A percentile compares a stretch with the other conserved stretches of the same genome.
These are phyloP conservation scores for Neltuma alba DNA, from an alignment of 306 rosid genomes.

Conservation along the genomic window DNA sequence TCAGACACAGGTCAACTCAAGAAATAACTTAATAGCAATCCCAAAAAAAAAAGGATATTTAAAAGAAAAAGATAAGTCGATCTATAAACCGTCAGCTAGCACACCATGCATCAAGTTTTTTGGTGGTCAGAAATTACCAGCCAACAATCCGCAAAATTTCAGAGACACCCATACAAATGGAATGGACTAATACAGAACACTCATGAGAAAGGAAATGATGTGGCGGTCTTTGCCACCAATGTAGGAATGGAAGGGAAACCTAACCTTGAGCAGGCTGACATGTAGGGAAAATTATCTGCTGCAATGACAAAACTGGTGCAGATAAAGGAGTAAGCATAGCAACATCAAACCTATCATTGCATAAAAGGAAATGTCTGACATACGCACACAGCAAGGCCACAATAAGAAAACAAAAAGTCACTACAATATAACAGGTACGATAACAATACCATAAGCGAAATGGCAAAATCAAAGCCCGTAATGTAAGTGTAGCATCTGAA, in stretches of 20 bases:
- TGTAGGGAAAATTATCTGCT: conserved; percentile 67
- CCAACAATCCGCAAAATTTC: conserved; percentile 18
- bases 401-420: not conserved
- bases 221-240: not conserved
- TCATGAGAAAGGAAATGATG: conserved; percentile 25
- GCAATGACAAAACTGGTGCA: conserved; percentile 89
- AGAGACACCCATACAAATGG: conserved; percentile 12
- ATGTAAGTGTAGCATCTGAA: conserved; percentile 85
- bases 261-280: conserved; percentile 57
- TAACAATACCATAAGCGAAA: conserved; percentile 73
- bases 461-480: conserved; percentile 88
- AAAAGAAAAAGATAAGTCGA: conserved; percentile 9
- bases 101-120: conserved; percentile 21
- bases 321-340: conserved; percentile 70
- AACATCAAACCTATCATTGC: conserved; percentile 75
- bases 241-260: conserved; percentile 34
- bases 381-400: not conserved
- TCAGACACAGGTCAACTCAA: not conserved
- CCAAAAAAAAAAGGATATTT: not conserved
- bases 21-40: not conserved
- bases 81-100: conserved; percentile 17
- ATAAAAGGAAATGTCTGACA: conserved; percentile 24
- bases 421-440: conserved; percentile 24
- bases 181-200: conserved; percentile 7
- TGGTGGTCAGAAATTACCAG: conserved; percentile 8